A percentile compares a stretch with the other conserved stretches of the same genome.
These are phyloP conservation scores for Monosporascus sp. DNA, from an alignment of 2,329 filamentous ascomycete genomes.

Conservation along the genomic window DNA sequence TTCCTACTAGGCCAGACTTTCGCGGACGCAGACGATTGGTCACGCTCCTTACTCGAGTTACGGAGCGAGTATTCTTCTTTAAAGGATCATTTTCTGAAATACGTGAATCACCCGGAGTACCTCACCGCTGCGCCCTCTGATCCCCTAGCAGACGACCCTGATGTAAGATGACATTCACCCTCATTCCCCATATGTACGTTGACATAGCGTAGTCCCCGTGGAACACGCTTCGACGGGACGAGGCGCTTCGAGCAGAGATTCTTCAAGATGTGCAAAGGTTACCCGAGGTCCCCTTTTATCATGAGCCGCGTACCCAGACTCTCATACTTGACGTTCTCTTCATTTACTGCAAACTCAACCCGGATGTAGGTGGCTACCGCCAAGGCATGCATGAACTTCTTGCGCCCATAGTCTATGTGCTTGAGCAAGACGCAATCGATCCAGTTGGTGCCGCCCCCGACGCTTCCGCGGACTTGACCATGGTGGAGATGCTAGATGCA, in stretches of 20 bases:
- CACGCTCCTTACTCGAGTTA: conserved; percentile 58
- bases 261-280: conserved; percentile 91
- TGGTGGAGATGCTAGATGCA: conserved; percentile 64
- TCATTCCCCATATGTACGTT: conserved; percentile 3
- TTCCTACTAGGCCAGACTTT: conserved; percentile 71
- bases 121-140: conserved; percentile 66
- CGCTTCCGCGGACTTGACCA: conserved; percentile 39
- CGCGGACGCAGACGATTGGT: conserved; percentile 62
- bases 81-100: conserved; percentile 70
- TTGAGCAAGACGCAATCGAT: conserved; percentile 76
- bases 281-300: conserved; percentile 88
- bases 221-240: conserved; percentile 80
- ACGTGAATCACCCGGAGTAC: conserved; percentile 78
- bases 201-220: conserved; percentile 67
- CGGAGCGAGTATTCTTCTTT: conserved; percentile 70
- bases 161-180: conserved; percentile 33
- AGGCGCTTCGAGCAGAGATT: conserved; percentile 80
- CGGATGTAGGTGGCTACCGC: conserved; percentile 80
- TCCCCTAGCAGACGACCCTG: conserved; percentile 75
- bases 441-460: conserved; percentile 28
- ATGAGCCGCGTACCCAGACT: conserved; percentile 68
- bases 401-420: conserved; percentile 79
- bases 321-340: conserved; percentile 88
- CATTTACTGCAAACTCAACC: conserved; percentile 89
- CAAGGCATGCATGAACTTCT: conserved; percentile 98